Conservation (phyloP, 345 rosid genomes). For the Brassica incana region DNA sequence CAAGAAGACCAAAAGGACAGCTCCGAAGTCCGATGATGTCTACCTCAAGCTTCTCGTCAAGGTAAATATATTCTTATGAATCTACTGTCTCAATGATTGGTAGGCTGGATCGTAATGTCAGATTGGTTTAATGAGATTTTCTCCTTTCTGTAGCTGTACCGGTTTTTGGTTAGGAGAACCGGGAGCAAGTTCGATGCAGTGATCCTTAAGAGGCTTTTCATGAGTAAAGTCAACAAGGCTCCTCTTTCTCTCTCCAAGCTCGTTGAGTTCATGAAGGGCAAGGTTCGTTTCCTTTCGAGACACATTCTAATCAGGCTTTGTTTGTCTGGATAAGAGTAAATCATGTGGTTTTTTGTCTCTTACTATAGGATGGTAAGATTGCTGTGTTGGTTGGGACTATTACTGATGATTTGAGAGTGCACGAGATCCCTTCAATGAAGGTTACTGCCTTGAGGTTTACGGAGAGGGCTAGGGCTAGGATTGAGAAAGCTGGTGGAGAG, state of each 20-base stretch:
- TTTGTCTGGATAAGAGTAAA: neutral
- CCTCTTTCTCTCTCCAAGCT: constrained; percentile 86
- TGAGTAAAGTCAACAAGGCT: constrained; percentile 92
- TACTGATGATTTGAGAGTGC: constrained; percentile 79
- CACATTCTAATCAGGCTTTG: neutral
- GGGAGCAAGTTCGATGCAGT: constrained; percentile 92
- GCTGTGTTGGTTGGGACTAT: constrained; percentile 82
- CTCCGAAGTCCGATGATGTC: constrained; percentile 86
- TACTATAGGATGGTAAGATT: constrained; percentile 60
- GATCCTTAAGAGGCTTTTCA: constrained; percentile 85
- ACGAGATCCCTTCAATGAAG: constrained; percentile 76
- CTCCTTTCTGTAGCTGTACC: constrained; percentile 51
- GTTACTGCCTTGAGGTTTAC: constrained; percentile 86
- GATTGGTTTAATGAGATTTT: neutral
- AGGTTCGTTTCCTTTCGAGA: constrained; percentile 47
- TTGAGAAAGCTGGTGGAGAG: constrained; percentile 96
- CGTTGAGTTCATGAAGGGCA: constrained; percentile 57
- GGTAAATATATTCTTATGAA: constrained; percentile 26
- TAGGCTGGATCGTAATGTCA: neutral
- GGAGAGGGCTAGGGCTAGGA: constrained; percentile 87
- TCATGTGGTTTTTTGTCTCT: neutral
- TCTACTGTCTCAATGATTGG: too few relatives aligned
- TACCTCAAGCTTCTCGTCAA: constrained; percentile 96
- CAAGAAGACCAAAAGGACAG: constrained; percentile 83
- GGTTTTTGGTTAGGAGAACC: constrained; percentile 85